Conservation (phyloP, 2,329 filamentous ascomycete species). For the Dichotomopilus funicola region DNA sequence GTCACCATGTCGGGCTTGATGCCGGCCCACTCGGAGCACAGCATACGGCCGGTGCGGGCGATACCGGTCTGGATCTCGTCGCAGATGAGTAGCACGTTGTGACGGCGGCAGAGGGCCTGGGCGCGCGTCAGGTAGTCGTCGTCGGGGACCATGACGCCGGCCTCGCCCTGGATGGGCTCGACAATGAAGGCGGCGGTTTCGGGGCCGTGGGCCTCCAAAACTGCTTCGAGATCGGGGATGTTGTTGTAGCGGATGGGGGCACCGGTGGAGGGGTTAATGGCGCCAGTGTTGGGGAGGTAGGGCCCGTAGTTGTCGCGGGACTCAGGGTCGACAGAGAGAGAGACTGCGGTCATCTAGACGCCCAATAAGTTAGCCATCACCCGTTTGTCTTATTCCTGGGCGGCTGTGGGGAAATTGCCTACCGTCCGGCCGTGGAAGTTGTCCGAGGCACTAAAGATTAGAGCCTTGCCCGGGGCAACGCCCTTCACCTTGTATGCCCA, state of each 20-base stretch:
- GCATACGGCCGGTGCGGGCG: constrained; percentile 85
- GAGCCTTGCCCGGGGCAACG: constrained; percentile 74
- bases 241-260: constrained; percentile 82
- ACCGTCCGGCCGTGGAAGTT: constrained; percentile 97
- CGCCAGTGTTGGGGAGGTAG: constrained; percentile 83
- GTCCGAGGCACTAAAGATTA: constrained; percentile 77
- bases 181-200: constrained; percentile 89
- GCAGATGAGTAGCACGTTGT: constrained; percentile 93
- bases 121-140: constrained; percentile 79
- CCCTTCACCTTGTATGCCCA: constrained; percentile 97
- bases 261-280: constrained; percentile 65
- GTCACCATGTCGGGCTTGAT: constrained; percentile 95
- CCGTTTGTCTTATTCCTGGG: not conserved
- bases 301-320: constrained; percentile 96
- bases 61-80: constrained; percentile 99
- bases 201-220: constrained; percentile 71
- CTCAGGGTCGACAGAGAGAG: constrained; percentile 90
- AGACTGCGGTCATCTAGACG: constrained; percentile 79
- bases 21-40: constrained; percentile 89
- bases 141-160: constrained; percentile 90
- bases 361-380: not conserved
- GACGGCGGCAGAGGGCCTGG: constrained; percentile 80
- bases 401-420: constrained; percentile 30
- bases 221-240: constrained; percentile 69
- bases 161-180: constrained; percentile 96